phyloP scores from a whole-genome alignment of 768 basidiomycete genomes.

The Psilocybe sp. region DNA sequence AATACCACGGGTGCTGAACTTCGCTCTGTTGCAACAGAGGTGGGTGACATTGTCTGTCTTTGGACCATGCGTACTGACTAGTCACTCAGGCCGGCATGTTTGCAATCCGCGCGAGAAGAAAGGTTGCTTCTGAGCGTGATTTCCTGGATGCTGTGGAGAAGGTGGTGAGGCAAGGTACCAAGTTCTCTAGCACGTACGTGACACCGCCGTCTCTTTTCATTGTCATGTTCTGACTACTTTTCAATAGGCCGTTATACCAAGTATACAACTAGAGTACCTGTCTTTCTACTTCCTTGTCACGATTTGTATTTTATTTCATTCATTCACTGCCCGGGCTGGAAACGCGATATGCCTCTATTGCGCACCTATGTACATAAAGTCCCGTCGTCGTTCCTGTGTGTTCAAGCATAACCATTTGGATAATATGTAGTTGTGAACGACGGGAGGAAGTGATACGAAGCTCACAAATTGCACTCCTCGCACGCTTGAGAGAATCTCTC shows the following conservation, averaged over 20 bases:
- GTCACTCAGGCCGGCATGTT: slow-evolving; percentile 94
- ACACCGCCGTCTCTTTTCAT: background rate
- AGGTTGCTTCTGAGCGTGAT: slow-evolving; percentile 96
- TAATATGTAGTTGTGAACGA: too few relatives aligned
- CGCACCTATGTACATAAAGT: too few relatives aligned
- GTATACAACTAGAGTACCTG: slow-evolving; percentile 80
- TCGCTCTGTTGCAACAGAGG: slow-evolving; percentile 95
- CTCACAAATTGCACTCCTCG: too few relatives aligned
- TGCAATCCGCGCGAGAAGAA: slow-evolving; percentile 93
- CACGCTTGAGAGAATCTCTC: too few relatives aligned
- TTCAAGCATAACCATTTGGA: too few relatives aligned
- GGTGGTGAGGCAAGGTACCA: slow-evolving; percentile 95
- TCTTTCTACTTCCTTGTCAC: slow-evolving; percentile 1
- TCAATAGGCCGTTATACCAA: slow-evolving; percentile 76
- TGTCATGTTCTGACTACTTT: slow-evolving; percentile 11
- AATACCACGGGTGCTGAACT: slow-evolving; percentile 99
- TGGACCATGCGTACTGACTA: slow-evolving; percentile 1
- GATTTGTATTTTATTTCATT: slow-evolving; percentile 5
- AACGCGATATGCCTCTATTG: background rate
- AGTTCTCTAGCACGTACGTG: slow-evolving; percentile 94
- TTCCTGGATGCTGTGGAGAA: slow-evolving; percentile 98
- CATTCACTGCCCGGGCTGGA: background rate
- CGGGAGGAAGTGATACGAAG: too few relatives aligned
- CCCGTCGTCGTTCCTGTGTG: too few relatives aligned
- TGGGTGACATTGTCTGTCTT: slow-evolving; percentile 26